A percentile compares a stretch with the other conserved stretches of the same genome.
phyloP scores from a whole-genome alignment of 106 monocot genomes.

The Amphibolis antarctica region DNA sequence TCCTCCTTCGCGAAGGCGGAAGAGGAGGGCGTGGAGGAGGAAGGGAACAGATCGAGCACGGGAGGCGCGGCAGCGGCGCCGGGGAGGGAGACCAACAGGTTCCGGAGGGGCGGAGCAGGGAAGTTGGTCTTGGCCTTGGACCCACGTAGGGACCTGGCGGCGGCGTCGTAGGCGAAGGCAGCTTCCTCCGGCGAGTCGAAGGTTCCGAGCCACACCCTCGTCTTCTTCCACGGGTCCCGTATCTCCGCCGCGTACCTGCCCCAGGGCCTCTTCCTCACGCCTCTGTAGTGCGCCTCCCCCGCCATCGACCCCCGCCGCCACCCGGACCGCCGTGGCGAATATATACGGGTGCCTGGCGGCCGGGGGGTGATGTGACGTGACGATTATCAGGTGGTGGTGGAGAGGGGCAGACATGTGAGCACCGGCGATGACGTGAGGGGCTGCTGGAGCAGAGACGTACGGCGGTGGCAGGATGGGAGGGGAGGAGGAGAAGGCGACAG shows the following conservation, averaged over 20 bases:
- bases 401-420: not conserved
- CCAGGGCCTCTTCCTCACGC: constrained; percentile 15
- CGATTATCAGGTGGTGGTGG: not conserved
- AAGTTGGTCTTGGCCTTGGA: constrained; percentile 14
- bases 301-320: no score
- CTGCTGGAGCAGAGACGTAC: not conserved
- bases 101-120: constrained; percentile 9
- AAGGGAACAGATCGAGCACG: constrained; percentile 6
- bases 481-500: not conserved
- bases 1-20: not conserved
- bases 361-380: not conserved
- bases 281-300: constrained; percentile 28
- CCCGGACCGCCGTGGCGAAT: not conserved
- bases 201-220: constrained; percentile 64
- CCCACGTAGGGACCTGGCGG: constrained; percentile 5
- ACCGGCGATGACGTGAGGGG: not conserved
- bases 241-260: constrained; percentile 14
- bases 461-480: no score
- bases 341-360: not conserved
- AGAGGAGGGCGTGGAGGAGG: not conserved
- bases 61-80: no score
- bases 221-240: constrained; percentile 9
- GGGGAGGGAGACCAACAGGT: not conserved
- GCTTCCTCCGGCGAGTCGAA: constrained; percentile 90
- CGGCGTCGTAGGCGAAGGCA: constrained; percentile 60